Conservation (phyloP, 495 filamentous ascomycete genomes). For the Aspergillus egyptiacus region DNA sequence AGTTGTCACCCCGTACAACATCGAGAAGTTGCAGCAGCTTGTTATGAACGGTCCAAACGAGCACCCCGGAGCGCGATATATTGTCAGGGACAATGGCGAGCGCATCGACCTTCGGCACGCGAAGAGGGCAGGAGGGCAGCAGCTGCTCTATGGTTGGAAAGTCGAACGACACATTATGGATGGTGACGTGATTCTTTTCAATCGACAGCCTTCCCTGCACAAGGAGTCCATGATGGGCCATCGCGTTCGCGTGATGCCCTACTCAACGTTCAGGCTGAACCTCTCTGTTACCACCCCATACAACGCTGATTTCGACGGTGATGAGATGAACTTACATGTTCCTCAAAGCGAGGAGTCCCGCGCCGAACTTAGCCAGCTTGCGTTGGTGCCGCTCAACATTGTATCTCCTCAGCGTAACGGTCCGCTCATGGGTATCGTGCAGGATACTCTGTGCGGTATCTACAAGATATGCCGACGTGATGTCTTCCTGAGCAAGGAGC, state of each 20-base stretch:
- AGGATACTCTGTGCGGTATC: constrained; percentile 91
- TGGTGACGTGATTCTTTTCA: constrained; percentile 98
- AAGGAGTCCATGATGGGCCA: constrained; percentile 99
- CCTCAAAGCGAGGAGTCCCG: constrained; percentile 94
- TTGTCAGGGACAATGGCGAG: constrained; percentile 85
- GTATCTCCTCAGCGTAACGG: constrained; percentile 96
- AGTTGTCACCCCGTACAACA: constrained; percentile 97
- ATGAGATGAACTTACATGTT: constrained; percentile 99
- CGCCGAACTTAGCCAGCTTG: constrained; percentile 86
- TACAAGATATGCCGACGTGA: constrained; percentile 96
- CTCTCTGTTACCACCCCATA: constrained; percentile 97
- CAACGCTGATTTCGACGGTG: constrained; percentile 99
- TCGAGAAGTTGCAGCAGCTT: constrained; percentile 77
- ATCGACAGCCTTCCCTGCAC: constrained; percentile 96
- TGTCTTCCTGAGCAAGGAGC: constrained; percentile 78
- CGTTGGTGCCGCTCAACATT: constrained; percentile 94
- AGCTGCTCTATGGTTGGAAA: constrained; percentile 93
- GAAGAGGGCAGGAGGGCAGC: constrained; percentile 72
- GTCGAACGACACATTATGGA: constrained; percentile 94
- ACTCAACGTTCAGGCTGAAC: constrained; percentile 95
- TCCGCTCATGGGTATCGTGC: constrained; percentile 98
- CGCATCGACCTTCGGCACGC: constrained; percentile 91
- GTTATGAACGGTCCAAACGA: constrained; percentile 91
- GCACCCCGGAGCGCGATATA: constrained; percentile 92
- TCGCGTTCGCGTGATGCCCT: constrained; percentile 94